Evolutionary conservation across 371 early-diverging fungal species (phyloP).

Genomic region (Mortierella sp.): DNA sequence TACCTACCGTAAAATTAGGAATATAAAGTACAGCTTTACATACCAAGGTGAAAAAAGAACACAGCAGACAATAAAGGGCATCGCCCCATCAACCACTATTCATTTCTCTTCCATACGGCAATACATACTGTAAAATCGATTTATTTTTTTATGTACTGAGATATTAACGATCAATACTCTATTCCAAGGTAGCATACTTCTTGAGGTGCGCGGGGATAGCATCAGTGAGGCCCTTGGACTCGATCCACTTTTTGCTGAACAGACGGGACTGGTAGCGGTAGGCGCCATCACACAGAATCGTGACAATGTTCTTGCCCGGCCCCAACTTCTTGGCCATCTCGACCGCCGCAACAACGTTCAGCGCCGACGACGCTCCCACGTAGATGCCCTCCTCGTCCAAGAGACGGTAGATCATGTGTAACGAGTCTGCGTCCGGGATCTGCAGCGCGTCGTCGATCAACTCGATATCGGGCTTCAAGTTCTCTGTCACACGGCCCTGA

Average conservation of each 20-base stretch:
- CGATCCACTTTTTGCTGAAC: constrained; percentile 90
- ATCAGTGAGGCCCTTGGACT: constrained; percentile 80
- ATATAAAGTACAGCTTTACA: no score
- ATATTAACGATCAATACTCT: constrained; percentile 1
- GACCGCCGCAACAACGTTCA: constrained; percentile 94
- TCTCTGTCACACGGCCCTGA: constrained; percentile 95
- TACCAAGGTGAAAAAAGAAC: no score
- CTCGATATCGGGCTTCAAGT: constrained; percentile 83
- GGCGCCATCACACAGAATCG: constrained; percentile 93
- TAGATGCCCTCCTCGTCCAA: constrained; percentile 96
- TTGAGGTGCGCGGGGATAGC: constrained; percentile 89
- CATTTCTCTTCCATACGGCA: no score
- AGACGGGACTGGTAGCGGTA: constrained; percentile 92
- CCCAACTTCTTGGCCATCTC: constrained; percentile 91
- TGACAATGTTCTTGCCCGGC: constrained; percentile 86
- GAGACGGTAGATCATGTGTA: constrained; percentile 88
- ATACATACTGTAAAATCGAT: neutral
- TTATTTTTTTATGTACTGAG: neutral
- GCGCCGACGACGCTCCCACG: constrained; percentile 92
- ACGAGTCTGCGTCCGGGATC: constrained; percentile 87
- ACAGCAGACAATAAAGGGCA: no score
- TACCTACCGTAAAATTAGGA: no score
- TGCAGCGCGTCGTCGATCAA: constrained; percentile 87
- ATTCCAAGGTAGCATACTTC: constrained; percentile 83
- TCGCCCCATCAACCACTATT: no score